Evolutionary conservation across 1,284 basidiomycete species (phyloP).

Genomic region (Neolentinus lepideus): DNA sequence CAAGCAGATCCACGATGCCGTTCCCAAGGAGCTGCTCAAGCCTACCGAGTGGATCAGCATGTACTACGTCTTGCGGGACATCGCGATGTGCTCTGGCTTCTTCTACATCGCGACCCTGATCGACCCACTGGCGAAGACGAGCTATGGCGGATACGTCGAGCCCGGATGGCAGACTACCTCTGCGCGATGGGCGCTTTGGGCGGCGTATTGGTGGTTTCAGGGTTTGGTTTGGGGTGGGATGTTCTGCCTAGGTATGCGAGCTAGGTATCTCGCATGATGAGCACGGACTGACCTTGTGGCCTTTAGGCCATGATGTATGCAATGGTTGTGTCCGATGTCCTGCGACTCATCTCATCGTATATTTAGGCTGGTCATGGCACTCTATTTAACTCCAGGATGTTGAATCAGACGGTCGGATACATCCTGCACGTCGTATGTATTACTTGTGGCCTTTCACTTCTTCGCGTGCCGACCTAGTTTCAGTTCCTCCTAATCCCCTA

Average conservation of each 20-base stretch:
- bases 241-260: constrained; percentile 37
- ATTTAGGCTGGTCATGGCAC: constrained; percentile 31
- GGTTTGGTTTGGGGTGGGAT: constrained; percentile 40
- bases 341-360: constrained; percentile 21
- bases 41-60: constrained; percentile 26
- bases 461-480: constrained; percentile 6
- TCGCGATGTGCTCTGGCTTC: constrained; percentile 30
- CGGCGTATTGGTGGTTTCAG: constrained; percentile 42
- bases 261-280: constrained; percentile 4
- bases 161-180: constrained; percentile 15
- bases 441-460: neutral
- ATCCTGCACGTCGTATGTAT: constrained; percentile 34
- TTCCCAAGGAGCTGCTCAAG: constrained; percentile 45
- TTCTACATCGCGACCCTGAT: constrained; percentile 34
- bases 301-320: neutral
- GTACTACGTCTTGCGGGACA: constrained; percentile 34
- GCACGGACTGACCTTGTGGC: neutral
- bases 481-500: constrained; percentile 49
- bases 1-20: constrained; percentile 38
- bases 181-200: constrained; percentile 26
- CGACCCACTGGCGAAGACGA: constrained; percentile 18
- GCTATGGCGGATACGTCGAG: constrained; percentile 13
- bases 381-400: constrained; percentile 24
- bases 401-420: constrained; percentile 31
- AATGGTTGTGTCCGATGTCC: constrained; percentile 9